Base-by-base conservation (phyloP, 164 flowering plant genomes). In the Santalum album region DNA sequence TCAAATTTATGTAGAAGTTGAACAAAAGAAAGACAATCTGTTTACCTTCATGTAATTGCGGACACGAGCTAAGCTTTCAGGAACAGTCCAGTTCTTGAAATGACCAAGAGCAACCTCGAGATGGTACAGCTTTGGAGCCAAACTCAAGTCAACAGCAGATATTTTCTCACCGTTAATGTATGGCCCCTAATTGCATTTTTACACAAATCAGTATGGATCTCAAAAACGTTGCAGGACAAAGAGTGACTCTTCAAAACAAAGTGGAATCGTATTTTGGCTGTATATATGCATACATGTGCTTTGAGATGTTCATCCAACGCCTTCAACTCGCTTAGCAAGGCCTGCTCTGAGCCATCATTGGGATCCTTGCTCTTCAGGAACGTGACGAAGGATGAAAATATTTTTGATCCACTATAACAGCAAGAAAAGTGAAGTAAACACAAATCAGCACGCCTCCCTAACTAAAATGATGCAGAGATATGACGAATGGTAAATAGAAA, bases 91-190 rank as follows among this genome's bases (percentile, higher is more conserved):
- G 3, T 65, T 57, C 78, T 91, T 86, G 73, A 78, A 88, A 66
- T 91, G 89, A 45, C 75, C 88, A 60, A 91, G 90, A 56, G 89
- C 73, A 51, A 86, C 60, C 63, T 81, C 72, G 32, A 91, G 82
- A 69, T 91, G 98, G 75, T 73, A 84, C 12, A 91, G 76, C 72
- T 88, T 88, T 22, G 98, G 98, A 42, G 84, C 96, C 78, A 91
- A 75, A 55, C 78, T 75, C 74, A 88, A 67, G 73, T 91, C 96
- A 61, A 68, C 86, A n/a, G 96, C 88, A 55, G 76, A 69, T 38
- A 88, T 48, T n/a, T 82, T 86, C 47, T 82, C 95, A 11, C 95
- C 98, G 64, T 72, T 72, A 49, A 88, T 64, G 55, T 67, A 88
- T 1, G 95, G 96, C 12, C 96, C 96, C 95, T 86, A 68, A 11